Conservation (phyloP, 345 rosid species). For the Eucalyptus leucophloia region DNA sequence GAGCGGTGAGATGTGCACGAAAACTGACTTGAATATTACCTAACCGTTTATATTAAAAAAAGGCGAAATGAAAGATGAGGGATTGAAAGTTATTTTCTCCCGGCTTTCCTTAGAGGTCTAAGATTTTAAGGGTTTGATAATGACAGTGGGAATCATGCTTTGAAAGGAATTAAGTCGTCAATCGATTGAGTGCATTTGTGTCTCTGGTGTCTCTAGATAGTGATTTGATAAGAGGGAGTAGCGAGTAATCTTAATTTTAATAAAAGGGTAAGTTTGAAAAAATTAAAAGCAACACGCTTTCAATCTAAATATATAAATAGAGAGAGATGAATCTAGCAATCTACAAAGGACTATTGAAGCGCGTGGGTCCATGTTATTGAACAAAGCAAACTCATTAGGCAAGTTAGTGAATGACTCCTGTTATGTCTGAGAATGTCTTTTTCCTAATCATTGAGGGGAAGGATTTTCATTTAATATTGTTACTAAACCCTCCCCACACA, state of each 20-base stretch:
- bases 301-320: background rate
- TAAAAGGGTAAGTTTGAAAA: background rate
- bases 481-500: background rate
- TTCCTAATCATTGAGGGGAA: background rate
- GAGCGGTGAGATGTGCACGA: background rate
- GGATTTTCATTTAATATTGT: background rate
- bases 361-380: background rate
- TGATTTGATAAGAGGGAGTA: background rate
- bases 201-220: accelerated
- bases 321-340: background rate
- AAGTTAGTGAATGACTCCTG: background rate
- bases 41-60: background rate
- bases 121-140: background rate
- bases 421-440: background rate
- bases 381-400: background rate
- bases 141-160: background rate
- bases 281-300: background rate
- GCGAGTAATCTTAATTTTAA: background rate
- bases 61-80: background rate
- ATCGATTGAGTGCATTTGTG: background rate
- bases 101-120: background rate
- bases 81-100: background rate
- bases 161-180: background rate
- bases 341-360: background rate
- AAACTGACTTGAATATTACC: background rate